Base-by-base conservation (phyloP, 345 rosid species). In the Durio zibethinus region DNA sequence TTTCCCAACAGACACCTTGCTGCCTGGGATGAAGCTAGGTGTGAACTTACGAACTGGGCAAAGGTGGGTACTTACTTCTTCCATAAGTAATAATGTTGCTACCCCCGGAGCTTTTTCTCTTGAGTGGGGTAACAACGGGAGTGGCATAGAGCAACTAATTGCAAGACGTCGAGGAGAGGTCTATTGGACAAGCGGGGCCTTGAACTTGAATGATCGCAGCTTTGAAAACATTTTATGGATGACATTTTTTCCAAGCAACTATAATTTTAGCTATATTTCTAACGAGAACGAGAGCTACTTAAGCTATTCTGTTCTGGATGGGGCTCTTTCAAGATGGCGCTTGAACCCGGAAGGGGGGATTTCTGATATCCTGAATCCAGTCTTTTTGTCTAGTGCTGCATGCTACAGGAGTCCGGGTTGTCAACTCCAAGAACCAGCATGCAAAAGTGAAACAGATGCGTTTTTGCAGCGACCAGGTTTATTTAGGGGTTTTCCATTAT, bases 251-350 rank as follows among this genome's bases (percentile, higher is more conserved):
- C 16, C 38, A 1, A 72, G 50, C 42, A 71, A 31, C 43, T 50
- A 71, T n/a, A 71, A 48, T 15, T 71, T 71, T 16, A 72, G 42
- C 61, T 9, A 18, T 29, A 10, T 72, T 18, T 72, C 61, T 35
- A 72, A 48, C 14, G 43, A 72, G 61, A 53, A 72, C 1, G 75
- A 72, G 75, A 72, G 45, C 61, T 72, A 72, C 60, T 72, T 72
- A 61, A 72, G 43, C 75, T 72, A 72, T 31, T 70, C 42, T 25
- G 74, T 70, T 27, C 23, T 25, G 16, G 57, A 70, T 47, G 74
- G 60, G 59, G 60, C 74, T 25, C 29, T 48, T 48, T 47, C 74
- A 70, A 47, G 38, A 11, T 70, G 74, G 74, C 1, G 8, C 48
- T 48, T 70, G 57, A 2, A 20, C 23, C 40, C 42, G 12, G 3